phyloP scores from a whole-genome alignment of 495 filamentous ascomycete genomes.

The Penicillium bovifimosum region DNA sequence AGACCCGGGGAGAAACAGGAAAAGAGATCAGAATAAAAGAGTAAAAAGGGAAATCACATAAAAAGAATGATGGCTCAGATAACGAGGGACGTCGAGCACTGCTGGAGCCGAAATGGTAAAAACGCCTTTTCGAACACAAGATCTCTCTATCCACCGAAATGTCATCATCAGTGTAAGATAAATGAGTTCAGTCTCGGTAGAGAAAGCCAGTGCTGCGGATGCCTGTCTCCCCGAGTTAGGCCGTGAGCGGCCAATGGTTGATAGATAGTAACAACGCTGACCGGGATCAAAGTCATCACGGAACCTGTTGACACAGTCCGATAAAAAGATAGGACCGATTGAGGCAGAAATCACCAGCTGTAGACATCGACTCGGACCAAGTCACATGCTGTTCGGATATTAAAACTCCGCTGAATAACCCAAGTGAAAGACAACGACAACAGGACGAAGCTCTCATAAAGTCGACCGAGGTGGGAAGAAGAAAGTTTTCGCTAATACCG shows the following conservation, averaged over 20 bases:
- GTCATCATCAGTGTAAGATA: not conserved
- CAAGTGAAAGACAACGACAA: constrained; percentile 17
- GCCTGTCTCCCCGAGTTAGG: not conserved
- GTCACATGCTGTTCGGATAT: constrained; percentile 23
- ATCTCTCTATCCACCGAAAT: constrained; percentile 1
- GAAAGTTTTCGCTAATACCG: constrained; percentile 5
- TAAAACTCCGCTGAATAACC: constrained; percentile 27
- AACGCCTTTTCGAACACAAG: constrained; percentile 22
- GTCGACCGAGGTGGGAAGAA: not conserved
- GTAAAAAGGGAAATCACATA: constrained; percentile 8
- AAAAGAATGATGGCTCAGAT: constrained; percentile 11
- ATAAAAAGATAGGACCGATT: not conserved
- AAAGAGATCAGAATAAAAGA: constrained; percentile 4
- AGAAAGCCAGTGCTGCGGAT: not conserved
- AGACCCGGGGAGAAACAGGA: not conserved
- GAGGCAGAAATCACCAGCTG: constrained; percentile 12
- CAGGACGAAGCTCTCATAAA: constrained; percentile 12
- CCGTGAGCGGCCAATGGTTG: not conserved
- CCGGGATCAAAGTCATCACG: not conserved
- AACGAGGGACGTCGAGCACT: constrained; percentile 2
- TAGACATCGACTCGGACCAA: constrained; percentile 18
- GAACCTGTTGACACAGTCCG: not conserved
- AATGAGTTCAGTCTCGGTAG: not conserved
- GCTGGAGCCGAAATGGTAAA: constrained; percentile 15
- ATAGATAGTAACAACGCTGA: not conserved